Evolutionary conservation across 2,329 filamentous ascomycete species (phyloP).

Genomic region (Ilyonectria destructans): DNA sequence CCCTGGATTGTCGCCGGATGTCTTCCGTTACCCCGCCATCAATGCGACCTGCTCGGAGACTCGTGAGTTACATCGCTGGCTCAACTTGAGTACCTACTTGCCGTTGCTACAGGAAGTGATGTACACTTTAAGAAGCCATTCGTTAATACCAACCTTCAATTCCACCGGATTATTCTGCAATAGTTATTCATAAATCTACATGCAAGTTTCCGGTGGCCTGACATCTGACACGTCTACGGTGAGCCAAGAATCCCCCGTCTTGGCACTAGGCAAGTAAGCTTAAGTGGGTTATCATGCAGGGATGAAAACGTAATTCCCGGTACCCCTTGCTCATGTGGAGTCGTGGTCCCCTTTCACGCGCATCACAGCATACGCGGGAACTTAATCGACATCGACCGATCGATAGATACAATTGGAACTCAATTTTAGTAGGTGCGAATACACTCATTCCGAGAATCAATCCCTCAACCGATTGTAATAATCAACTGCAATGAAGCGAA

Average conservation of each 20-base stretch:
- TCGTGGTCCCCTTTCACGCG: background rate
- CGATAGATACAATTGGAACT: background rate
- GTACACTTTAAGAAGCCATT: too few species aligned
- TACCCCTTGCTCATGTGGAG: background rate
- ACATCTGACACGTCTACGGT: constrained; percentile 2
- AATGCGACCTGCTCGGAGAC: too few species aligned
- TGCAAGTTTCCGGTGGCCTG: background rate
- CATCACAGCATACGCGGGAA: background rate
- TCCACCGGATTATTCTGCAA: too few species aligned
- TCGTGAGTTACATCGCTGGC: too few species aligned
- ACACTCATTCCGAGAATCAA: background rate
- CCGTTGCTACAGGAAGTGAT: too few species aligned
- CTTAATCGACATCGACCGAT: background rate
- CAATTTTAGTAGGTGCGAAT: background rate
- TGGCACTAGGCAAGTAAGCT: constrained; percentile 23
- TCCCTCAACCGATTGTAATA: background rate
- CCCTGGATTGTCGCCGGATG: too few species aligned
- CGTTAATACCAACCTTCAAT: too few species aligned
- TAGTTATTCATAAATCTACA: too few species aligned
- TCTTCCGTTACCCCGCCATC: too few species aligned
- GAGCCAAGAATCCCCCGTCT: too few species aligned
- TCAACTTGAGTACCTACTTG: too few species aligned
- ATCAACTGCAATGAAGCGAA: background rate
- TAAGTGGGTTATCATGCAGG: constrained; percentile 16
- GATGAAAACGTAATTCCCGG: constrained; percentile 7